Evolutionary conservation across 2,329 filamentous ascomycete genomes (phyloP), one percentile per base, ranked within the genome.

Genomic region (Plectosphaerella cucumerina): DNA sequence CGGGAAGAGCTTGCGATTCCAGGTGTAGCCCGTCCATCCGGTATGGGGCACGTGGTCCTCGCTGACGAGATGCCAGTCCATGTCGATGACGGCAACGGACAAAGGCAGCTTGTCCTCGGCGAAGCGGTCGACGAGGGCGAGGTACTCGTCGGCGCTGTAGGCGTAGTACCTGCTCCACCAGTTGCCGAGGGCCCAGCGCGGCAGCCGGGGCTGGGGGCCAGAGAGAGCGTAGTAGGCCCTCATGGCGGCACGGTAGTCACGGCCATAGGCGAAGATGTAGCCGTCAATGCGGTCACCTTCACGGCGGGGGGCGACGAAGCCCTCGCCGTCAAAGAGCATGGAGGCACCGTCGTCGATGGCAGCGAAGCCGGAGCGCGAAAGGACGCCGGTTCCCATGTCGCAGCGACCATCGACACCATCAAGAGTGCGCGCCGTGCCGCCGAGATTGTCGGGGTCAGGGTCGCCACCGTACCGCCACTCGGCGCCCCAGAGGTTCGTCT

Each of bases 111-210:
- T 62, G 21, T 78, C 65, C 9, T 65, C 62, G 5, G 67, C 60
- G 55, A 86, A 85, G 47, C 71, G 70, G 50, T 82, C 77, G 70
- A 86, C 78, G 15, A 86, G 68, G 14, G 66, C 63, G 3, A 84
- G 53, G 58, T 85, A 86, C 56, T 82, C 78, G 2, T 76, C 67
- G 23, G 74, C 71, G 1, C 67, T 70, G 59, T 85, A 86, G 2
- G 72, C 73, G 58, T 85, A 76, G 61, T 85, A 86, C 8, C 83
- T 70, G 44, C 76, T 81, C 82, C 82, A 86, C 82, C 83, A 86
- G 56, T 85, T 86, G 0, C 82, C 82, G 35, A 86, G 65, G 0
- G 78, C 72, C 70, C 76, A 85, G 14, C 81, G 70, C 0, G 81
- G 81, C 1, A 85, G 61, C 10, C 75, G 51, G 3, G 81, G 81